Percentiles rank a stretch among this genome's conserved stretches.
phyloP scores from a whole-genome alignment of 371 early-diverging fungal species.

The Sporodiniella umbellata region DNA sequence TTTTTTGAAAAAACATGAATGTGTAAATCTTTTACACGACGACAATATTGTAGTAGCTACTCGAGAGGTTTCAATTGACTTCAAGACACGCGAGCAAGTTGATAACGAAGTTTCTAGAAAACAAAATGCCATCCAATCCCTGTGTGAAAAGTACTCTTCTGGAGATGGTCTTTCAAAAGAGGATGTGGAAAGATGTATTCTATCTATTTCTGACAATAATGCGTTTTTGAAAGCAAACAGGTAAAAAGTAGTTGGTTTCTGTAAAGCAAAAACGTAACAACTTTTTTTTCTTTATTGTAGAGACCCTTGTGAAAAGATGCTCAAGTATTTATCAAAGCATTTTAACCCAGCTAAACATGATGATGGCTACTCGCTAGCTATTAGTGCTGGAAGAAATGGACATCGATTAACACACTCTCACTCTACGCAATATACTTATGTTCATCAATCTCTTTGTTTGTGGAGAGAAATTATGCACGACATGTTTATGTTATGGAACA shows the following conservation, averaged over 20 bases:
- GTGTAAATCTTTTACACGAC: slow-evolving; percentile 72
- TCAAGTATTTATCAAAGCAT: slow-evolving; percentile 64
- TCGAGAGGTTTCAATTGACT: slow-evolving; percentile 82
- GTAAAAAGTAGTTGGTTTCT: no score
- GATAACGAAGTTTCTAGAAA: slow-evolving; percentile 88
- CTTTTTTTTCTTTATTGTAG: slow-evolving; percentile 26
- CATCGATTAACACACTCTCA: slow-evolving; percentile 92
- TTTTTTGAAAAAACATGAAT: slow-evolving; percentile 64
- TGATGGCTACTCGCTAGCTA: slow-evolving; percentile 74
- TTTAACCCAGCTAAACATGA: slow-evolving; percentile 60
- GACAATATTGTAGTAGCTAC: slow-evolving; percentile 82
- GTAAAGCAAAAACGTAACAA: slow-evolving; percentile 71
- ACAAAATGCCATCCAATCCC: slow-evolving; percentile 83
- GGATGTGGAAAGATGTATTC: slow-evolving; percentile 82
- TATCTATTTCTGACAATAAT: slow-evolving; percentile 95
- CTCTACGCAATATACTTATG: slow-evolving; percentile 90
- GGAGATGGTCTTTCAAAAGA: slow-evolving; percentile 55
- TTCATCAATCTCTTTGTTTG: slow-evolving; percentile 87
- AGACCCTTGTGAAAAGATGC: slow-evolving; percentile 95
- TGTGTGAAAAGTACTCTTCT: slow-evolving; percentile 78
- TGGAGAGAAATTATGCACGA: slow-evolving; percentile 96
- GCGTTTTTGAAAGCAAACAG: slow-evolving; percentile 84
- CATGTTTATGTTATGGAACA: slow-evolving; percentile 93
- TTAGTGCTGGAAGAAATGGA: slow-evolving; percentile 77
- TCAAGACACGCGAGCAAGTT: slow-evolving; percentile 71